Evolutionary conservation across 78 protist species (phyloP).

Genomic region (Cavenderia fasciculata): DNA sequence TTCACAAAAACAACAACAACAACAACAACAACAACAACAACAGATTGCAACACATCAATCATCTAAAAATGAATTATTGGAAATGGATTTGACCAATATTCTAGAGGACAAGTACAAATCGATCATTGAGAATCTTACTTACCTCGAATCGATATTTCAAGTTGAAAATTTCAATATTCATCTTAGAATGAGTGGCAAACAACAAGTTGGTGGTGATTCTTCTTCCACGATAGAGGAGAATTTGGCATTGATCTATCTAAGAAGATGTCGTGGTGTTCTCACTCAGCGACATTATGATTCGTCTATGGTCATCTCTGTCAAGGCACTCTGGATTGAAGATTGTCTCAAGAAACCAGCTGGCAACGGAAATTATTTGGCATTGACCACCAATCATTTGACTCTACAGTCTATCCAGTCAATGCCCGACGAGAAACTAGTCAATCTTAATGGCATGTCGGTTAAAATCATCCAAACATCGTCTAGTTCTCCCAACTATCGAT

Average conservation of each 20-base stretch:
- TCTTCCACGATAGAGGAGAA: too few species aligned
- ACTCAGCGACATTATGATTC: constrained; percentile 21
- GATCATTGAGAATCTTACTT: background rate
- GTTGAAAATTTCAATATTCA: constrained; percentile 33
- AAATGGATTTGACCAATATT: background rate
- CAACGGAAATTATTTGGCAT: constrained; percentile 38
- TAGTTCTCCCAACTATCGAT: constrained; percentile 28
- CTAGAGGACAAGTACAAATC: background rate
- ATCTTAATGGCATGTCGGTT: background rate
- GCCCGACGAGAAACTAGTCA: too few species aligned
- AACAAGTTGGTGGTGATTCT: background rate
- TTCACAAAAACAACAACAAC: background rate
- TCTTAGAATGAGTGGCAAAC: constrained; percentile 9
- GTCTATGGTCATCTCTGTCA: background rate
- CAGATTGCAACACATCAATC: background rate
- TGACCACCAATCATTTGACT: background rate
- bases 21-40: background rate
- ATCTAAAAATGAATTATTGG: background rate
- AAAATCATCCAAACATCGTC: constrained; percentile 6
- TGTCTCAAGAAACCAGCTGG: constrained; percentile 31
- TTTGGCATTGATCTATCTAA: constrained; percentile 35
- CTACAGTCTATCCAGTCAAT: background rate
- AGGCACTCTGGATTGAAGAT: constrained; percentile 69
- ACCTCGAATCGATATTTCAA: constrained; percentile 20
- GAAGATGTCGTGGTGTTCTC: constrained; percentile 11